These are phyloP conservation scores for Arabidopsis hybrid DNA, from an alignment of 441 rosid species.

Conservation along the genomic window DNA sequence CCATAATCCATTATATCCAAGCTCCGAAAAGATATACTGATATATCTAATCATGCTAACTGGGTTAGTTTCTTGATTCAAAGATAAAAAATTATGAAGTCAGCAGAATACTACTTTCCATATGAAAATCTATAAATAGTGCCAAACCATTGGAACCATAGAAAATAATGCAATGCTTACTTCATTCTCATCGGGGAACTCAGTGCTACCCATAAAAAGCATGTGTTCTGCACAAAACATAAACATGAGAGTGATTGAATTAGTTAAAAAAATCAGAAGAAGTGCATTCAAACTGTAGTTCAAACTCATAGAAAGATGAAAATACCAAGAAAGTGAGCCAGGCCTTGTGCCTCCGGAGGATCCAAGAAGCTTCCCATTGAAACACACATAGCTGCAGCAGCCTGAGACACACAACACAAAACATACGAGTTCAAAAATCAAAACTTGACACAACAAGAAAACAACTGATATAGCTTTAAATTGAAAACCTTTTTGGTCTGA, in stretches of 20 bases:
- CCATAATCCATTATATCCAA: conserved; percentile 18
- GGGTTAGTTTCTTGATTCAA: conserved; percentile 11
- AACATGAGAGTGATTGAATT: conserved; percentile 19
- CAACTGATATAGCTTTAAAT: conserved; percentile 1
- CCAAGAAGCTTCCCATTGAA: conserved; percentile 94
- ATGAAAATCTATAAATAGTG: conserved; percentile 3
- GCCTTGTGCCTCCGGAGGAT: conserved; percentile 94
- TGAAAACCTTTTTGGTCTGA: conserved; percentile 83
- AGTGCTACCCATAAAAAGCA: conserved; percentile 98
- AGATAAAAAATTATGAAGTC: background rate
- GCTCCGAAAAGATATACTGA: background rate
- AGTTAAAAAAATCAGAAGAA: background rate
- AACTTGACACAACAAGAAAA: background rate
- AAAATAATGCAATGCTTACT: conserved; percentile 56
- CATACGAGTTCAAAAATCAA: conserved; percentile 3
- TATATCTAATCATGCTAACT: conserved; percentile 3
- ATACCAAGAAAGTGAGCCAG: conserved; percentile 96
- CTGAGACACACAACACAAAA: conserved; percentile 47
- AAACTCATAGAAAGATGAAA: conserved; percentile 26
- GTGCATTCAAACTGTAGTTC: conserved; percentile 12
- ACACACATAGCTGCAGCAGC: conserved; percentile 99
- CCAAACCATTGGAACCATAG: conserved; percentile 15
- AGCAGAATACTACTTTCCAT: conserved; percentile 8
- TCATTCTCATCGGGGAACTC: conserved; percentile 97
- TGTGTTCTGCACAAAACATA: conserved; percentile 72